These are phyloP conservation scores for Apiotrichum veenhuisii DNA, from an alignment of 1,284 basidiomycete genomes.

Conservation along the genomic window DNA sequence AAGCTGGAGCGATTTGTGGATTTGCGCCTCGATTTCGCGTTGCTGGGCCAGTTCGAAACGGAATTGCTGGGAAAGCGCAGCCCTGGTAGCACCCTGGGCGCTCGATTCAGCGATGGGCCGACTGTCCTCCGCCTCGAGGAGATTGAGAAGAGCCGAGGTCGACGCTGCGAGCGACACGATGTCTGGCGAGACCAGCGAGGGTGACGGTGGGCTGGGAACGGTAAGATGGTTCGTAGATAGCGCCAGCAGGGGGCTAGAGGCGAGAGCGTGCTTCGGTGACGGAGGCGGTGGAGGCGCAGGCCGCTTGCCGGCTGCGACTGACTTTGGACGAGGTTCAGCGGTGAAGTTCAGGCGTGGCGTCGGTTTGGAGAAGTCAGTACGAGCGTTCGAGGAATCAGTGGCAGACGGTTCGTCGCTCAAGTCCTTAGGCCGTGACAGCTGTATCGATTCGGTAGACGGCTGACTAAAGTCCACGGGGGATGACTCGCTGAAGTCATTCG, in stretches of 20 bases:
- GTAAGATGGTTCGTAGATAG: neutral
- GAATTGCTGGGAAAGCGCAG: slow-evolving; percentile 6
- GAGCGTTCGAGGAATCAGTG: too few relatives aligned
- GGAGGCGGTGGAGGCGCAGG: neutral
- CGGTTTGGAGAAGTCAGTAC: too few relatives aligned
- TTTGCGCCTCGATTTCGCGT: slow-evolving; percentile 13
- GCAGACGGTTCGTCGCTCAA: neutral
- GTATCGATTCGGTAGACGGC: too few relatives aligned
- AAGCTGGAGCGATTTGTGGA: neutral
- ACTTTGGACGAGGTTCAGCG: neutral
- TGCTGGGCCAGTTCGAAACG: slow-evolving; percentile 10
- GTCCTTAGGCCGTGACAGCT: neutral
- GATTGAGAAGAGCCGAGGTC: slow-evolving; percentile 24
- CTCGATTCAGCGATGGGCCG: slow-evolving; percentile 11
- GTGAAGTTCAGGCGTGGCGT: too few relatives aligned
- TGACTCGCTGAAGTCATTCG: neutral
- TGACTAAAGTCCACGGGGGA: too few relatives aligned
- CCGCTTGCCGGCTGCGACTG: neutral
- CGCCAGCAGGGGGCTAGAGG: neutral
- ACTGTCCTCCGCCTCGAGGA: slow-evolving; percentile 25
- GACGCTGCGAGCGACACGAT: neutral
- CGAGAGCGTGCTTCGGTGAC: neutral
- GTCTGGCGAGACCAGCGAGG: neutral
- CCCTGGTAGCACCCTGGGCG: slow-evolving; percentile 25
- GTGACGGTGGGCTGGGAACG: neutral